Evolutionary conservation across 257 asterid species (phyloP).

Genomic region (Jasminum sambac): DNA sequence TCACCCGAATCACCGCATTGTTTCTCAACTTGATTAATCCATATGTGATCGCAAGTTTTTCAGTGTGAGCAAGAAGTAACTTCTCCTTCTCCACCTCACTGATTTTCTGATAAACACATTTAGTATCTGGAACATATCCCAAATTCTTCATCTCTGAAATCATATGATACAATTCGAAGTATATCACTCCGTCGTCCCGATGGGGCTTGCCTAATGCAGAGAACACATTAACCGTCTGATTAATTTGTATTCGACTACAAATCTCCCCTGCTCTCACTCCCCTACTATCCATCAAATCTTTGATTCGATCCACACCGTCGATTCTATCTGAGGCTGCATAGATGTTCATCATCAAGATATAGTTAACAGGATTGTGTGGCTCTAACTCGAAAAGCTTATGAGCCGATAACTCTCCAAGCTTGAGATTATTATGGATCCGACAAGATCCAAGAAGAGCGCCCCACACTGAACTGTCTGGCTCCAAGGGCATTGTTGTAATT

Average conservation of each 20-base stretch:
- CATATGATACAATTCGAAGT: constrained; percentile 53
- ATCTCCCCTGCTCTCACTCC: constrained; percentile 42
- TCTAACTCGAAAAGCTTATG: constrained; percentile 50
- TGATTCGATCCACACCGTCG: constrained; percentile 44
- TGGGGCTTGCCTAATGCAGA: constrained; percentile 49
- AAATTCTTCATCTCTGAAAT: constrained; percentile 48
- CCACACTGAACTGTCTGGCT: constrained; percentile 57
- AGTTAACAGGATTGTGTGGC: constrained; percentile 57
- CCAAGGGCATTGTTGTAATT: constrained; percentile 45
- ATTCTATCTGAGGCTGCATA: constrained; percentile 49
- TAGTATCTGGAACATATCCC: constrained; percentile 53
- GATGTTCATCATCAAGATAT: constrained; percentile 51
- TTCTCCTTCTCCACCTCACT: constrained; percentile 51
- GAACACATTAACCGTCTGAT: constrained; percentile 42
- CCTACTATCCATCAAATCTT: constrained; percentile 39
- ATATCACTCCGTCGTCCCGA: constrained; percentile 52
- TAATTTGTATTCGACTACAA: constrained; percentile 59
- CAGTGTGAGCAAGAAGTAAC: constrained; percentile 56
- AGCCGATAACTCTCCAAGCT: constrained; percentile 59
- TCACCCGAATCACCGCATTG: constrained; percentile 44
- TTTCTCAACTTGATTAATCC: constrained; percentile 45
- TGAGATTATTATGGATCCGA: constrained; percentile 36
- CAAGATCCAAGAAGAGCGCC: constrained; percentile 70
- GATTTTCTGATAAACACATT: constrained; percentile 47
- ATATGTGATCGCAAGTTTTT: constrained; percentile 57